Percentiles rank a stretch among this genome's conserved stretches.
phyloP scores from a whole-genome alignment of 2,329 filamentous ascomycete species.

The Microdochium bolleyi region DNA sequence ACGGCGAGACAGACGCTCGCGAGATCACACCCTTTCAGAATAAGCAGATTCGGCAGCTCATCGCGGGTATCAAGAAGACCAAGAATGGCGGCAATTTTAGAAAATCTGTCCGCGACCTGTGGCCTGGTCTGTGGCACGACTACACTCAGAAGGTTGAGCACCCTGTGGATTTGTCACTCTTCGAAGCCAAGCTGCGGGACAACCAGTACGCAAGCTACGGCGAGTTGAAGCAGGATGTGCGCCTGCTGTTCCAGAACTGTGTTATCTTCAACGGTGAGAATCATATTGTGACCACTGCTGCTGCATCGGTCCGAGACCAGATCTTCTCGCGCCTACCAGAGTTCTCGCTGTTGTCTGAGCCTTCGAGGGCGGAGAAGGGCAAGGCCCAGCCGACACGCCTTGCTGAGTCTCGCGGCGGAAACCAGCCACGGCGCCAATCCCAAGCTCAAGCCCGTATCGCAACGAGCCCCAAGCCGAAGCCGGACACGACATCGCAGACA shows the following conservation, averaged over 20 bases:
- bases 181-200: conserved; percentile 73
- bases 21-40: conserved; percentile 32
- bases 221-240: conserved; percentile 66
- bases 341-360: conserved; percentile 40
- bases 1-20: conserved; percentile 29
- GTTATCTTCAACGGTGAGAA: conserved; percentile 72
- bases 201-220: conserved; percentile 62
- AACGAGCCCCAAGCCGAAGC: conserved; percentile 25
- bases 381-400: conserved; percentile 38
- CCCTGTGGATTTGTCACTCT: conserved; percentile 77
- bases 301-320: conserved; percentile 46
- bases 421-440: conserved; percentile 23
- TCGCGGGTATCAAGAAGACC: conserved; percentile 77
- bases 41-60: conserved; percentile 40
- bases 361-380: conserved; percentile 52
- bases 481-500: conserved; percentile 14
- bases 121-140: conserved; percentile 68
- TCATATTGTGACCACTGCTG: conserved; percentile 61
- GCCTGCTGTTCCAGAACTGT: conserved; percentile 73
- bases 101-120: conserved; percentile 68
- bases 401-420: conserved; percentile 31
- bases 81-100: conserved; percentile 71
- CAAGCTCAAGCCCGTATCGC: conserved; percentile 16
- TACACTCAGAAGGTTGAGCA: conserved; percentile 60
- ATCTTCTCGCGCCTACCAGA: conserved; percentile 38